Evolutionary conservation across 2,329 filamentous ascomycete genomes (phyloP), one percentile per base, ranked within the genome.

Genomic region (Diaporthe sp.): DNA sequence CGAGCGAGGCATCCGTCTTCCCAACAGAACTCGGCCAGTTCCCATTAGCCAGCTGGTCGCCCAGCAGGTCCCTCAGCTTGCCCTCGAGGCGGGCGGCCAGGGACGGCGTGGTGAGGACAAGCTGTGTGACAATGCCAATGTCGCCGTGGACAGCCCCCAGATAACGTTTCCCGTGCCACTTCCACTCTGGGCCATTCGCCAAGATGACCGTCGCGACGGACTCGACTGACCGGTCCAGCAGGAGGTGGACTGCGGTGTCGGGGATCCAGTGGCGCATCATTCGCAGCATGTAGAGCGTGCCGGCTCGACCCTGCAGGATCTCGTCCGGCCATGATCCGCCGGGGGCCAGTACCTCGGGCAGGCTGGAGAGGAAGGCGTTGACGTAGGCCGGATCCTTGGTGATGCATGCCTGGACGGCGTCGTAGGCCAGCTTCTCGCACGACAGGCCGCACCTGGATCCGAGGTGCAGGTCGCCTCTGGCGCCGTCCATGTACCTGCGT

Each of bases 41-140:
- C 8, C 81, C 81, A 51, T 76, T 76, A 5, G 87, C 37, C 75
- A 86, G 88, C 80, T 95, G 93, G 77, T 90, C 85, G 49, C 87
- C 87, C 4, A 95, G 84, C 15, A 94, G 80, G 13, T 86, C 85
- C 1, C 86, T 85, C 6, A 94, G 80, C 28, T 89, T 86, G 4
- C 83, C 83, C 77, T 90, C 87, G 4, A 94, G 83, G 62, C 87
- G 86, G 1, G 86, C 82, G 1, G 92, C 91, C 77, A 89, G 86
- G 7, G 84, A 83, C 0, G 90, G 88, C 73, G 88, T 87, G 3
- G 91, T 91, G 31, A 90, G 84, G 2, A 94, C 87, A 19, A 94
- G 84, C 82, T 95, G 93, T n/a, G 90, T 92, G 74, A 95, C 87
- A 81, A 94, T 94, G 6, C 93, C 92, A 37, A 94, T 90, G 17